phyloP scores from a whole-genome alignment of 192 early-diverging fungal genomes.

The Gonapodya prolifera region DNA sequence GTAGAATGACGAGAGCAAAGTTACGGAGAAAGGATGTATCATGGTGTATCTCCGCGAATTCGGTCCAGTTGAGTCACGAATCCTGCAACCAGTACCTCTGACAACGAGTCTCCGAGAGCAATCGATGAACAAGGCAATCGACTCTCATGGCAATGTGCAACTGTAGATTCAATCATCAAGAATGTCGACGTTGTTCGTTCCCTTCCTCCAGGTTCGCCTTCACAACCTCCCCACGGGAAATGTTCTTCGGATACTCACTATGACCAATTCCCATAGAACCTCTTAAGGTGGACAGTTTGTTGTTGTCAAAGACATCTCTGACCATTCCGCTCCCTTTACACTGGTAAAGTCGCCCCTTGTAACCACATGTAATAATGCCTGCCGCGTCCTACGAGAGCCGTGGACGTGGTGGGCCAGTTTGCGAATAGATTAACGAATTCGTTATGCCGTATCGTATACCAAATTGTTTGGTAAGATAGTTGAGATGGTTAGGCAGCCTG shows the following conservation, averaged over 20 bases:
- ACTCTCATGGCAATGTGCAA: no score
- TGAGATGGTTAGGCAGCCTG: no score
- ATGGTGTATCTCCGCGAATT: neutral
- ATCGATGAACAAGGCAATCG: slow-evolving; percentile 4
- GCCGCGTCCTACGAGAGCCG: slow-evolving; percentile 79
- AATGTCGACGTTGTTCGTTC: no score
- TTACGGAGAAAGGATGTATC: neutral
- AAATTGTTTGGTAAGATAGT: no score
- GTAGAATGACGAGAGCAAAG: neutral
- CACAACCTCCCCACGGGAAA: neutral
- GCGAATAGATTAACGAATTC: no score
- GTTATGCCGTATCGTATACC: no score
- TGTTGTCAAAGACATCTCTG: slow-evolving; percentile 82
- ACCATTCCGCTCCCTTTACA: slow-evolving; percentile 99
- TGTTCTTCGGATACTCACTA: slow-evolving; percentile 53
- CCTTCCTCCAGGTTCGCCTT: no score
- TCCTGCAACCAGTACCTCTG: no score
- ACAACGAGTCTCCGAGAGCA: slow-evolving; percentile 8
- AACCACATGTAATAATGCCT: slow-evolving; percentile 94
- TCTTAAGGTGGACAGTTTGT: slow-evolving; percentile 59
- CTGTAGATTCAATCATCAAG: no score
- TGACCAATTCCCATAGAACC: slow-evolving; percentile 94
- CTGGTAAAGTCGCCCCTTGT: slow-evolving; percentile 92
- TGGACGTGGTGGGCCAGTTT: no score
- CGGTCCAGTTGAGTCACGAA: neutral